A percentile compares a stretch with the other conserved stretches of the same genome.
phyloP scores from a whole-genome alignment of 768 basidiomycete genomes.

The Naganishia antarctica region DNA sequence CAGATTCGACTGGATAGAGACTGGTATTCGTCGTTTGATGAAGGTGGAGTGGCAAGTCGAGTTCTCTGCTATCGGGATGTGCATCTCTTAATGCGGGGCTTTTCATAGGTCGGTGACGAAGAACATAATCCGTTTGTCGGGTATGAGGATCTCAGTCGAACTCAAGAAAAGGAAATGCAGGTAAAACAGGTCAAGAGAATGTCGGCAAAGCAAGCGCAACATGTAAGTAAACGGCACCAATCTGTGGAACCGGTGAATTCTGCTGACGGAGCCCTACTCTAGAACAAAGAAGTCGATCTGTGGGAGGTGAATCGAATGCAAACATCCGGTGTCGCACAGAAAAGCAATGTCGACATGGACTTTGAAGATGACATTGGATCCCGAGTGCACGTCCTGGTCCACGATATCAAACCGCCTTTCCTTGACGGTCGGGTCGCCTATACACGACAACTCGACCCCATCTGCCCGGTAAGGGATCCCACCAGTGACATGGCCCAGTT shows the following conservation, averaged over 20 bases:
- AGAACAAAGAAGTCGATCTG: slow-evolving; percentile 96
- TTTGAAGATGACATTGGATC: slow-evolving; percentile 94
- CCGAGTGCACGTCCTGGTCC: slow-evolving; percentile 87
- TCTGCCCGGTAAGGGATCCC: slow-evolving; percentile 89
- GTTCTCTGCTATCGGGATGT: not conserved
- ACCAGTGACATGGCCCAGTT: slow-evolving; percentile 95
- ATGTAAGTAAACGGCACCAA: slow-evolving; percentile 56
- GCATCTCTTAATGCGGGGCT: not conserved
- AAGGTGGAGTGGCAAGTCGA: slow-evolving; percentile 63
- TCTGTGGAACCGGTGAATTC: slow-evolving; percentile 27
- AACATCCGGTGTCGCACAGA: slow-evolving; percentile 87
- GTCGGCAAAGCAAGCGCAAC: slow-evolving; percentile 93
- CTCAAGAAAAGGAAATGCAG: slow-evolving; percentile 48
- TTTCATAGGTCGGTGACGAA: slow-evolving; percentile 61
- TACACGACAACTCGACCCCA: slow-evolving; percentile 92
- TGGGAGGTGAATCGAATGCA: slow-evolving; percentile 99
- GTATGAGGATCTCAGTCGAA: slow-evolving; percentile 71
- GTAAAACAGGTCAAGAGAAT: slow-evolving; percentile 61
- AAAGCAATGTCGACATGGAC: slow-evolving; percentile 80
- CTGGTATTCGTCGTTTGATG: slow-evolving; percentile 92
- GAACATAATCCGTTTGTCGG: slow-evolving; percentile 88
- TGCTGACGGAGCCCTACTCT: slow-evolving; percentile 15
- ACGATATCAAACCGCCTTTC: slow-evolving; percentile 95
- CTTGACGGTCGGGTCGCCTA: slow-evolving; percentile 92
- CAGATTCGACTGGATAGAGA: slow-evolving; percentile 85